phyloP scores from a whole-genome alignment of 352 stramenopile species.

The Saprolegnia diclina region DNA sequence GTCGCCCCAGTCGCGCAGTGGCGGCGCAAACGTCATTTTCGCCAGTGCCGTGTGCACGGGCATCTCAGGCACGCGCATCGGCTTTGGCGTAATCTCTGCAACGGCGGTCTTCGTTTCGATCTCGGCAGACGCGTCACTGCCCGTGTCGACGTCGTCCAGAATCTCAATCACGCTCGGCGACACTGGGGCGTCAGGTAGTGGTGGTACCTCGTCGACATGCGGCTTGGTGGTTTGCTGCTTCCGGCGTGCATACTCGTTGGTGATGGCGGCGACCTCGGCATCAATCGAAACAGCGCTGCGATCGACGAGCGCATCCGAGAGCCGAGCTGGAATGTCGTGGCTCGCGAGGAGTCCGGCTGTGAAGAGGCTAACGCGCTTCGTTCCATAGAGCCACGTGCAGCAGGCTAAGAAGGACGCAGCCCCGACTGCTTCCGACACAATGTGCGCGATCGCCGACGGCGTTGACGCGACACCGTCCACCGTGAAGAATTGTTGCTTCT shows the following conservation, averaged over 20 bases:
- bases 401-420: conserved; percentile 74
- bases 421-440: conserved; percentile 71
- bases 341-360: background rate
- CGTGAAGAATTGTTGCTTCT: conserved; percentile 72
- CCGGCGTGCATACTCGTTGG: conserved; percentile 14
- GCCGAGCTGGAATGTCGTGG: background rate
- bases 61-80: background rate
- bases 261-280: conserved; percentile 12
- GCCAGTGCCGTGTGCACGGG: conserved; percentile 9
- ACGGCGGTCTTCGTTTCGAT: conserved; percentile 6
- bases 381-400: conserved; percentile 27
- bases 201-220: background rate
- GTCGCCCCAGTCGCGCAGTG: conserved; percentile 42
- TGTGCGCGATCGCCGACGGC: conserved; percentile 54
- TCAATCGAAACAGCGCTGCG: conserved; percentile 10
- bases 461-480: conserved; percentile 61
- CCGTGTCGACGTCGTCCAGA: conserved; percentile 8
- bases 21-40: conserved; percentile 39
- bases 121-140: background rate
- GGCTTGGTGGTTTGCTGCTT: background rate
- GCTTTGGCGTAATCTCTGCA: background rate
- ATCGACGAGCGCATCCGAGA: conserved; percentile 15
- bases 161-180: conserved; percentile 27
- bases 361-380: conserved; percentile 18
- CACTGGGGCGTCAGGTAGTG: conserved; percentile 35